These are phyloP conservation scores for Nakazawaea laoshanensis DNA, from an alignment of 805 yeast species.

Conservation along the genomic window DNA sequence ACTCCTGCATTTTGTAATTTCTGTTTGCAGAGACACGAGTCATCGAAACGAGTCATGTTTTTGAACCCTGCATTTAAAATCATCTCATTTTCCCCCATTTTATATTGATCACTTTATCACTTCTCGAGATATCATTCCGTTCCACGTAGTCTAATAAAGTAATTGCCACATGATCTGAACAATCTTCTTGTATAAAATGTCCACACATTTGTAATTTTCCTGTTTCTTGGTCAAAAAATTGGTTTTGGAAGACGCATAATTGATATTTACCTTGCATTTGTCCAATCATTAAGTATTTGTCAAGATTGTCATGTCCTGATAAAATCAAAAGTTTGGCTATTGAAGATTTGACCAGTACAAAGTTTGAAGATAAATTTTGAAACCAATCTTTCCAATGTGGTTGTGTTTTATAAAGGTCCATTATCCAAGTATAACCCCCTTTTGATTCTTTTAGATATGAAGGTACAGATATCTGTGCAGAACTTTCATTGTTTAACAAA, in stretches of 20 bases:
- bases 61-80: no score
- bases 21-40: background rate
- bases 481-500: slow-evolving; percentile 42
- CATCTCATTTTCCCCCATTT: slow-evolving; percentile 11
- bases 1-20: no score
- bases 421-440: slow-evolving; percentile 42
- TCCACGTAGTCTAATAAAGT: slow-evolving; percentile 42
- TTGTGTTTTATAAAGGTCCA: slow-evolving; percentile 52
- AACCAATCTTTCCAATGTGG: slow-evolving; percentile 86
- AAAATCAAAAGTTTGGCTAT: slow-evolving; percentile 66
- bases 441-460: slow-evolving; percentile 33
- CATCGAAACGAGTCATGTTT: slow-evolving; percentile 2
- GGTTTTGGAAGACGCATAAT: slow-evolving; percentile 58
- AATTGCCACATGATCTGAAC: slow-evolving; percentile 57
- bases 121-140: slow-evolving; percentile 28
- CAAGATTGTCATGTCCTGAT: slow-evolving; percentile 86
- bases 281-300: slow-evolving; percentile 79
- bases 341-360: slow-evolving; percentile 25
- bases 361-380: slow-evolving; percentile 46
- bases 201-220: slow-evolving; percentile 50
- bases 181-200: slow-evolving; percentile 94
- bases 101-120: slow-evolving; percentile 20
- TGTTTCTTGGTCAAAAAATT: slow-evolving; percentile 16
- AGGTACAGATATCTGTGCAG: slow-evolving; percentile 79
- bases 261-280: slow-evolving; percentile 99